These are phyloP conservation scores for Vanrija sp. DNA, from an alignment of 1,284 basidiomycete species.

Conservation along the genomic window DNA sequence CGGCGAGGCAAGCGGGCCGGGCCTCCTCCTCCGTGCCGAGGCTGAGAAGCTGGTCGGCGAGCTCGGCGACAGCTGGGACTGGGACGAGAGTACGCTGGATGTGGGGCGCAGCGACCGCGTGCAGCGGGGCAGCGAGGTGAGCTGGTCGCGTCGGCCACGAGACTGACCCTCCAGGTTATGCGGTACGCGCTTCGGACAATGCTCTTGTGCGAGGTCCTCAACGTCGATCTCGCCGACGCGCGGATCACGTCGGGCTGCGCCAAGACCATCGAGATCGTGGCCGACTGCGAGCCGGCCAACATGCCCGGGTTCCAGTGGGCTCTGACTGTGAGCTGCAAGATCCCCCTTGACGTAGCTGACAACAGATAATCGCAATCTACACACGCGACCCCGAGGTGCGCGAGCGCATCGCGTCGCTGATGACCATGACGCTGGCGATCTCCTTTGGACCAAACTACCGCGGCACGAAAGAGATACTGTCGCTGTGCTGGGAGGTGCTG, in stretches of 20 bases:
- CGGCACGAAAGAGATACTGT: constrained; percentile 13
- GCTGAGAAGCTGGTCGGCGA: constrained; percentile 7
- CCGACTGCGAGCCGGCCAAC: constrained; percentile 10
- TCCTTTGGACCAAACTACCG: constrained; percentile 14
- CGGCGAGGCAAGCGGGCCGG: neutral
- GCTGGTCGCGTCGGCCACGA: too few species aligned
- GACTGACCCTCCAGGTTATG: constrained; percentile 2
- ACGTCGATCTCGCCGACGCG: constrained; percentile 11
- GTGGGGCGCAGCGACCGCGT: constrained; percentile 13
- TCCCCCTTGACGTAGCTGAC: too few species aligned
- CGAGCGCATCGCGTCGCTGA: constrained; percentile 2
- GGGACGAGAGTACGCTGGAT: constrained; percentile 8
- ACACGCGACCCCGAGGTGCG: constrained; percentile 2
- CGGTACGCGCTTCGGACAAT: constrained; percentile 14
- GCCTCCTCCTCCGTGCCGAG: constrained; percentile 5
- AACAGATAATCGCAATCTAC: constrained; percentile 15
- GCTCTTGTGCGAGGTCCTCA: constrained; percentile 19
- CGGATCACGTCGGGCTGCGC: constrained; percentile 3
- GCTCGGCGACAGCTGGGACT: constrained; percentile 13
- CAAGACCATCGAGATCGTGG: constrained; percentile 15
- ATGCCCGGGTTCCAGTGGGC: constrained; percentile 18
- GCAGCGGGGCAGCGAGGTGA: constrained; percentile 18
- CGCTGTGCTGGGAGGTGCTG: constrained; percentile 14
- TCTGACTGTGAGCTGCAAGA: neutral
- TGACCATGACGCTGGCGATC: constrained; percentile 6